phyloP scores from a whole-genome alignment of 805 yeast genomes.

The Soucietia sequanensis region DNA sequence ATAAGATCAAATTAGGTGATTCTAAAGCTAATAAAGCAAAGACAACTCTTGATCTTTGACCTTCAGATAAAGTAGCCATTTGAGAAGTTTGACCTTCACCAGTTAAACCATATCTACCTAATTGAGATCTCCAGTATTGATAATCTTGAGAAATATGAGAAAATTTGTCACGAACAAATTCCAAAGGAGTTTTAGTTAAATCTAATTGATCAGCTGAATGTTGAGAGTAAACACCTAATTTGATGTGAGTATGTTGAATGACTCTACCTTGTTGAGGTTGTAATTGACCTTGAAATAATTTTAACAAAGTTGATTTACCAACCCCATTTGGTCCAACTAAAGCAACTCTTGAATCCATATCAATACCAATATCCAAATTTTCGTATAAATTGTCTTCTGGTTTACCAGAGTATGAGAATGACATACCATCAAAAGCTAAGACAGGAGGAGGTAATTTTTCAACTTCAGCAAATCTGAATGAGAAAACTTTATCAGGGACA shows the following conservation, averaged over 20 bases:
- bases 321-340: slow-evolving; percentile 99
- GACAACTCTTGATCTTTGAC: slow-evolving; percentile 98
- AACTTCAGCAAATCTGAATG: slow-evolving; percentile 91
- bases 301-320: slow-evolving; percentile 94
- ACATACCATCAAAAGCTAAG: slow-evolving; percentile 90
- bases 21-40: slow-evolving; percentile 95
- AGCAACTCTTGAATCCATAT: slow-evolving; percentile 98
- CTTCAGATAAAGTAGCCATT: slow-evolving; percentile 98
- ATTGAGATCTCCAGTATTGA: slow-evolving; percentile 98
- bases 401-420: slow-evolving; percentile 85
- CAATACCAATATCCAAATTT: slow-evolving; percentile 93
- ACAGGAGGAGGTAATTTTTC: slow-evolving; percentile 99
- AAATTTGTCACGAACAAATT: slow-evolving; percentile 94
- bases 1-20: slow-evolving; percentile 87
- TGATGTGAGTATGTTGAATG: slow-evolving; percentile 94
- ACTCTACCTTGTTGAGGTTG: slow-evolving; percentile 92
- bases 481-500: slow-evolving; percentile 87
- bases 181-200: slow-evolving; percentile 90
- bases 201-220: slow-evolving; percentile 98
- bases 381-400: slow-evolving; percentile 86
- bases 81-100: slow-evolving; percentile 99
- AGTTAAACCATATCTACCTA: slow-evolving; percentile 97
- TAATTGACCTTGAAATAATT: slow-evolving; percentile 94
- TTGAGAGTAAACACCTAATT: slow-evolving; percentile 98
- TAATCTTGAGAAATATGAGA: slow-evolving; percentile 89